Percentiles rank a stretch among this genome's conserved stretches.
Evolutionary conservation across 2,329 filamentous ascomycete genomes (phyloP).

Genomic region (Sporothrix dimorphospora): DNA sequence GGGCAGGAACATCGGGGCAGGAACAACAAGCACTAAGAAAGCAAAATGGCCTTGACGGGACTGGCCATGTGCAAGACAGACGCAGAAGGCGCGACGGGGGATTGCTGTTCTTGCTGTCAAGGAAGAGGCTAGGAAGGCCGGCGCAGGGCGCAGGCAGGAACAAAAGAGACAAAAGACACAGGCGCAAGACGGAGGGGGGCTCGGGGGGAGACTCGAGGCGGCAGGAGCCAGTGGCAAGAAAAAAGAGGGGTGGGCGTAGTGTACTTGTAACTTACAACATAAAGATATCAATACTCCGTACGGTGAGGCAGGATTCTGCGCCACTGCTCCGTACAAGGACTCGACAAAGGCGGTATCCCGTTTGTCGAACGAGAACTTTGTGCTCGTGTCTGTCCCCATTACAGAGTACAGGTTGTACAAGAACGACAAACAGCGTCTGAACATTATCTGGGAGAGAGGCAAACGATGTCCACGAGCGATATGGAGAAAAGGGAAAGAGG

Average conservation of each 20-base stretch:
- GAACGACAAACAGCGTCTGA: neutral
- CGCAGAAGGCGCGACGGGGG: conserved; percentile 3
- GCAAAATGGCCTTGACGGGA: conserved; percentile 9
- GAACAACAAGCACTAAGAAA: conserved; percentile 14
- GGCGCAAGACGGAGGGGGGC: too few species aligned
- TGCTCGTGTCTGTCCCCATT: too few species aligned
- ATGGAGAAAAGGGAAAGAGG: neutral
- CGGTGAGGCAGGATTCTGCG: conserved; percentile 22
- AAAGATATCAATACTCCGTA: too few species aligned
- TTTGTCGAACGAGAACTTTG: neutral
- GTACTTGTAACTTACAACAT: too few species aligned
- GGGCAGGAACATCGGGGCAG: conserved; percentile 9
- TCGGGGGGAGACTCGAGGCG: neutral
- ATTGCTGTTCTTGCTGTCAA: neutral
- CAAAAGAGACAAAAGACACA: neutral
- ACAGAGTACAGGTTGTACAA: too few species aligned
- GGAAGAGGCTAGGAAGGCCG: neutral
- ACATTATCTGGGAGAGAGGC: neutral
- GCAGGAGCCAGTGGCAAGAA: conserved; percentile 14
- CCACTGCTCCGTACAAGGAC: conserved; percentile 13
- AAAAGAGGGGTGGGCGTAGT: conserved; percentile 20
- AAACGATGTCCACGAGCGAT: neutral
- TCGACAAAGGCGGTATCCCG: neutral
- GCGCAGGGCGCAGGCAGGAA: neutral
- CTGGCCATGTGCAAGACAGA: neutral